phyloP scores from a whole-genome alignment of 371 early-diverging fungal genomes.

The Apophysomyces variabilis region DNA sequence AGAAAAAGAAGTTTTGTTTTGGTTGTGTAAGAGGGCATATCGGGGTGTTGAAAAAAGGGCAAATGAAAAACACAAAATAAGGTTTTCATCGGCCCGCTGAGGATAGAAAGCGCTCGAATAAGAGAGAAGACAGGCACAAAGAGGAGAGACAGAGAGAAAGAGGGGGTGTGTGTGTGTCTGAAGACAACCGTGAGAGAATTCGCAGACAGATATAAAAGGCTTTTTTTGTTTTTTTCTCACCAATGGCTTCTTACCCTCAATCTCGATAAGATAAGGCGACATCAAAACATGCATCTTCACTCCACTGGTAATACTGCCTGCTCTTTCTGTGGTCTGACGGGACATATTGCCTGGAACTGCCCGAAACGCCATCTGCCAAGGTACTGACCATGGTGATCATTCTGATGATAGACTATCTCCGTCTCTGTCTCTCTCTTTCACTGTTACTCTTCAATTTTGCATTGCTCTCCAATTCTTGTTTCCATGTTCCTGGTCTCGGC shows the following conservation, averaged over 20 bases:
- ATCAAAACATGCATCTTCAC: background rate
- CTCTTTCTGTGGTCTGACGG: slow-evolving; percentile 39
- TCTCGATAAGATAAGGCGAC: slow-evolving; percentile 20
- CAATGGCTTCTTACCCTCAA: background rate
- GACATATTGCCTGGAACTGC: slow-evolving; percentile 51
- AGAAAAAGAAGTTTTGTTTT: background rate
- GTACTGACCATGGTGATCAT: slow-evolving; percentile 11
- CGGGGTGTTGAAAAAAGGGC: slow-evolving; percentile 2
- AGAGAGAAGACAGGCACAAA: too few relatives aligned
- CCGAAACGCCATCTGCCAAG: slow-evolving; percentile 50
- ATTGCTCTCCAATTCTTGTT: background rate
- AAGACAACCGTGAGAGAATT: slow-evolving; percentile 9
- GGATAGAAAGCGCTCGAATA: background rate
- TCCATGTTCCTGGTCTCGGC: too few relatives aligned
- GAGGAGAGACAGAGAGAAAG: too few relatives aligned
- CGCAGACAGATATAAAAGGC: background rate
- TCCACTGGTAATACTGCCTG: slow-evolving; percentile 26
- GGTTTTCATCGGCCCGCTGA: background rate
- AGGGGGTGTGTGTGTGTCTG: too few relatives aligned
- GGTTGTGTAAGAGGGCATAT: background rate
- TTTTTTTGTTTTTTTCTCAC: background rate
- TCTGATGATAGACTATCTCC: too few relatives aligned
- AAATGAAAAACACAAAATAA: slow-evolving; percentile 11
- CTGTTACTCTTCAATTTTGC: background rate
- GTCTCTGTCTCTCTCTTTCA: background rate